A percentile compares a stretch with the other conserved stretches of the same genome.
Evolutionary conservation across 495 filamentous ascomycete genomes (phyloP).

Genomic region (Trichoderma erinaceum): DNA sequence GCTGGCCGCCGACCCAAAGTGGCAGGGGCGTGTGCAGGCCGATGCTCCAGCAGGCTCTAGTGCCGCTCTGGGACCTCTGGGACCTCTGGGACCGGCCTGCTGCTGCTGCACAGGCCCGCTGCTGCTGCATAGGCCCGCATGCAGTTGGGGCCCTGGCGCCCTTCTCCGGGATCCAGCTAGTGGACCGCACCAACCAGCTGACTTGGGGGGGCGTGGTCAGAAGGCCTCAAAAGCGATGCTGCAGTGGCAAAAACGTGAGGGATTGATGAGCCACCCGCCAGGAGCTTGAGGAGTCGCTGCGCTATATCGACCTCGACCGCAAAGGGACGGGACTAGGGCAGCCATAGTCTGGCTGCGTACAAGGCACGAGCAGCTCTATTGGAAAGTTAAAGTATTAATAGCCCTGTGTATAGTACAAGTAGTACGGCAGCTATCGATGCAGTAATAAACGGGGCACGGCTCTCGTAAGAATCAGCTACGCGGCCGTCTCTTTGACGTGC

Average conservation of each 20-base stretch:
- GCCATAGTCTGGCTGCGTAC: too few relatives aligned
- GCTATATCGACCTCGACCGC: too few relatives aligned
- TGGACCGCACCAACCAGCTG: background rate
- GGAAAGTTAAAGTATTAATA: too few relatives aligned
- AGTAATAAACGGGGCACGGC: background rate
- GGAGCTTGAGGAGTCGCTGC: too few relatives aligned
- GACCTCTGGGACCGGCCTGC: background rate
- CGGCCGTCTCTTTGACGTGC: conserved; percentile 5
- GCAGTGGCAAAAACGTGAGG: background rate
- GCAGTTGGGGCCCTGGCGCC: background rate
- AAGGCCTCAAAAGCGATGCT: background rate
- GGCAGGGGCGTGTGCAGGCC: background rate
- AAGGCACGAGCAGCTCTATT: too few relatives aligned
- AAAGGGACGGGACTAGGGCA: too few relatives aligned
- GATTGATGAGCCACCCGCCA: too few relatives aligned
- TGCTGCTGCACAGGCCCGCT: background rate
- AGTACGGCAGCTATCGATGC: background rate
- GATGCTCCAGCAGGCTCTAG: background rate
- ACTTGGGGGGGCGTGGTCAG: background rate
- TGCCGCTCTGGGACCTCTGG: background rate
- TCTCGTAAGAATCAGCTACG: conserved; percentile 6
- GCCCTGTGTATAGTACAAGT: too few relatives aligned
- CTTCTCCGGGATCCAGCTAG: background rate
- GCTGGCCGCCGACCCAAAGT: background rate
- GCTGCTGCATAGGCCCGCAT: background rate